Conservation (phyloP, 2,329 filamentous ascomycete genomes). For the Ramichloridium luteum region DNA sequence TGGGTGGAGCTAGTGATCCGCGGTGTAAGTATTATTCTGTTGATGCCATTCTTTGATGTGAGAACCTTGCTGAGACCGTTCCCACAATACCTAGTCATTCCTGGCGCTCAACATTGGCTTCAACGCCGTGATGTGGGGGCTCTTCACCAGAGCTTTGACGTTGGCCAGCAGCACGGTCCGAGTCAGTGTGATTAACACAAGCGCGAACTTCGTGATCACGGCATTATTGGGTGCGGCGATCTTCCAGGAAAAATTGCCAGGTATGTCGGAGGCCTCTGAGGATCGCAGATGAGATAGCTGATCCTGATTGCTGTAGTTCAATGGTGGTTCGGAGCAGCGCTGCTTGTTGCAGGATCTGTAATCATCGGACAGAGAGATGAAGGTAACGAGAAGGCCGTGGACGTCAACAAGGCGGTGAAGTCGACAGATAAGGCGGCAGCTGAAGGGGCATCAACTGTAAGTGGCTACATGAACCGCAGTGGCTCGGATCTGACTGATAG, state of each 20-base stretch:
- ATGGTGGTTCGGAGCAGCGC: conserved; percentile 63
- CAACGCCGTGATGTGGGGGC: conserved; percentile 72
- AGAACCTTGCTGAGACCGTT: no score
- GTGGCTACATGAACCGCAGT: no score
- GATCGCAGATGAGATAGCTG: no score
- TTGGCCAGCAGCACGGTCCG: conserved; percentile 63
- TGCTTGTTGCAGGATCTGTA: conserved; percentile 65
- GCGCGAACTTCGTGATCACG: conserved; percentile 68
- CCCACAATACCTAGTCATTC: no score
- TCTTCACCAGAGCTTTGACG: conserved; percentile 69
- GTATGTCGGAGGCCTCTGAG: conserved; percentile 11
- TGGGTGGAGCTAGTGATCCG: conserved; percentile 39
- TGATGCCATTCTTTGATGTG: no score
- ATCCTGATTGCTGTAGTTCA: conserved; percentile 32
- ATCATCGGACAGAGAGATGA: conserved; percentile 63
- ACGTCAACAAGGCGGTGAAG: no score
- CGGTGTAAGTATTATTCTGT: conserved; percentile 42
- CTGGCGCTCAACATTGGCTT: conserved; percentile 64
- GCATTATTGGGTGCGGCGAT: conserved; percentile 58
- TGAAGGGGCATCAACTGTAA: no score
- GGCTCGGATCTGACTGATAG: no score
- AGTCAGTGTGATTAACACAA: conserved; percentile 72
- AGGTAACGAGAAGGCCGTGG: no score
- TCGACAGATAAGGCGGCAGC: no score
- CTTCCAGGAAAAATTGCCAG: conserved; percentile 59